Base-by-base conservation (phyloP, 1,284 basidiomycete genomes). In the Pseudozyma thailandica region DNA sequence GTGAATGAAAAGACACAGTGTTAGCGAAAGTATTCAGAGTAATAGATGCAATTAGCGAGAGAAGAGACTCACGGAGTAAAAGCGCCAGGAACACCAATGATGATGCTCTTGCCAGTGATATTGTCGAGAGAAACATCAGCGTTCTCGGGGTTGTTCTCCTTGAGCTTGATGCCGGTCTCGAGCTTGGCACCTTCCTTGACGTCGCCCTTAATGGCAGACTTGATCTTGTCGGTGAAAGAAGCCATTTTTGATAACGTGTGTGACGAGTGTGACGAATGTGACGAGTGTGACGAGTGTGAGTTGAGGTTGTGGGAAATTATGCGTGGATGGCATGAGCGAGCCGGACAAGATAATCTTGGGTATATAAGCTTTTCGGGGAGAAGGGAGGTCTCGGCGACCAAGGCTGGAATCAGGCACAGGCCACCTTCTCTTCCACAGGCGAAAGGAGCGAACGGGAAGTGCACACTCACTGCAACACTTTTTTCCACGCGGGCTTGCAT, bases 141-240 rank as follows among this genome's bases (percentile, higher is more conserved):
- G 18, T 77, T 23, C 27, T 75, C 65, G 12, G 76, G 72, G 54
- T 78, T 70, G 61, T 66, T 60, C 62, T 78, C 76, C 60, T 78
- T 78, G 56, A 78, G 57, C 44, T 57, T 52, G 65, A 70, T 55
- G 35, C 64, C 64, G 10, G 74, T 57, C 35, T 61, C 42, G 57
- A 78, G 51, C 58, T 66, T 72, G 50, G 57, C 60, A 30, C 74
- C 74, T 28, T 75, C 65, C 70, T 75, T 72, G 65, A 75, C 68
- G 50, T 69, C 49, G 57, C 68, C 59, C 50, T 64, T 47, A 49
- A 68, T 27, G 37, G 68, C 64, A 8, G 61, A 45, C 64, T 75
- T 75, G 69, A 75, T 56, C 61, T 72, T 72, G 64, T 75, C 64
- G 37, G 49, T 47, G 72, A 74, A 60, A 16, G 48, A 47, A 21